Percentiles rank a stretch among this genome's conserved stretches.
Conservation (phyloP, 2,329 filamentous ascomycete genomes). For the Aspergillus flavus region DNA sequence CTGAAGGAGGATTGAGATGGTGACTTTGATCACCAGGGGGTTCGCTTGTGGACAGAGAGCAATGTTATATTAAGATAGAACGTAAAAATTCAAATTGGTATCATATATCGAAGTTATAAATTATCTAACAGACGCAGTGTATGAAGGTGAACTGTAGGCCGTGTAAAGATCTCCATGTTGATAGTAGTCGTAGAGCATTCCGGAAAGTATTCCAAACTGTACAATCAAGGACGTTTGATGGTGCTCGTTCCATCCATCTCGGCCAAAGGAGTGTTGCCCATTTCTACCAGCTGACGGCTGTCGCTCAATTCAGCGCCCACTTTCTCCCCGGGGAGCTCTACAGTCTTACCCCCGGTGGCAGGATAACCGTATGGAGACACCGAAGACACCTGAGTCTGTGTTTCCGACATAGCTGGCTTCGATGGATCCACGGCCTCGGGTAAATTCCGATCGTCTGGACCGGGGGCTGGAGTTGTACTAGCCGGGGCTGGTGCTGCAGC, state of each 20-base stretch:
- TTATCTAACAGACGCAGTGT: background rate
- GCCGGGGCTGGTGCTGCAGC: background rate
- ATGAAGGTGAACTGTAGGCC: background rate
- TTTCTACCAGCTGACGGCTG: conserved; percentile 6
- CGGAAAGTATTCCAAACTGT: background rate
- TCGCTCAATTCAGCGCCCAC: conserved; percentile 7
- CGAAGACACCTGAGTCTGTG: background rate
- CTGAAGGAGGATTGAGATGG: conserved; percentile 17
- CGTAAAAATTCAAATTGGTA: background rate
- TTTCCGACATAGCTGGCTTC: background rate
- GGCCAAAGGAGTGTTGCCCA: conserved; percentile 3
- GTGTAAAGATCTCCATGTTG: background rate
- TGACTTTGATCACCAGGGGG: background rate
- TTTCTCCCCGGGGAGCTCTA: conserved; percentile 2
- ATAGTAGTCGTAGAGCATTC: background rate
- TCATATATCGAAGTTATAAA: background rate
- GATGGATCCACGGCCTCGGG: background rate
- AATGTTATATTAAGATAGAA: background rate
- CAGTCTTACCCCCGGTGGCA: background rate
- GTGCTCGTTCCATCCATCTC: conserved; percentile 9
- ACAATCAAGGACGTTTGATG: background rate
- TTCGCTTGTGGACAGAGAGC: too few species aligned
- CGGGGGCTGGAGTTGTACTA: background rate
- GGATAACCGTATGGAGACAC: background rate
- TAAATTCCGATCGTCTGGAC: background rate